Conservation (phyloP, 2,329 filamentous ascomycete genomes). For the Cladosporium sp. region DNA sequence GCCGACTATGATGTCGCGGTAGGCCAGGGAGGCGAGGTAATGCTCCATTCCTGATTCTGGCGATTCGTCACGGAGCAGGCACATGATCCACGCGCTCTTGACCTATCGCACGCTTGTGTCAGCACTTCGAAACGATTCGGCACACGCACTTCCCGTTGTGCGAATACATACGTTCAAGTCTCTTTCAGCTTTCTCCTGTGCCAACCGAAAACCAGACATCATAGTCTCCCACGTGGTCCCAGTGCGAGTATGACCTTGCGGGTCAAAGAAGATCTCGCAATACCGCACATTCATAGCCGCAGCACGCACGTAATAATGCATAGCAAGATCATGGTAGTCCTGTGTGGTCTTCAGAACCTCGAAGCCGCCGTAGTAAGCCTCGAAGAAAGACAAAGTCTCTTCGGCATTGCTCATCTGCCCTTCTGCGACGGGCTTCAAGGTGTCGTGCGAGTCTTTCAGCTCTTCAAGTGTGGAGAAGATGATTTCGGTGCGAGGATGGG, state of each 20-base stretch:
- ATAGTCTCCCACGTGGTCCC: constrained; percentile 31
- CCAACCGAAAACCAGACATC: constrained; percentile 33
- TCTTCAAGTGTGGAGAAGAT: constrained; percentile 28
- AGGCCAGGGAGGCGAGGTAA: constrained; percentile 37
- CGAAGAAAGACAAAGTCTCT: constrained; percentile 16
- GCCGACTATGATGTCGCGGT: constrained; percentile 41
- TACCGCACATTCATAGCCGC: constrained; percentile 38
- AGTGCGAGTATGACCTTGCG: constrained; percentile 38
- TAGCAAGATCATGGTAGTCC: constrained; percentile 39
- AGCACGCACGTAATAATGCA: constrained; percentile 34
- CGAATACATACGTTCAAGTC: constrained; percentile 9
- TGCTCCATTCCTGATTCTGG: constrained; percentile 36
- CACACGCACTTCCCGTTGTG: too few relatives aligned
- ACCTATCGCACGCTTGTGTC: background rate
- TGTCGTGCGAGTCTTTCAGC: constrained; percentile 31
- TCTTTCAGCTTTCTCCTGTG: constrained; percentile 15
- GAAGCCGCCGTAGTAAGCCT: constrained; percentile 22
- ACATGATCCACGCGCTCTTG: constrained; percentile 35
- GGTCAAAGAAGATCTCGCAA: constrained; percentile 41
- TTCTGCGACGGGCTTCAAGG: constrained; percentile 12
- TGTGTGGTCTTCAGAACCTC: constrained; percentile 32
- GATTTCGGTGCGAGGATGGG: constrained; percentile 5
- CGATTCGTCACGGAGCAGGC: constrained; percentile 40
- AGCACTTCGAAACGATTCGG: background rate
- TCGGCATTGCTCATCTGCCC: constrained; percentile 17